Base-by-base conservation (phyloP, 495 filamentous ascomycete genomes). In the Hamigera avellanea region DNA sequence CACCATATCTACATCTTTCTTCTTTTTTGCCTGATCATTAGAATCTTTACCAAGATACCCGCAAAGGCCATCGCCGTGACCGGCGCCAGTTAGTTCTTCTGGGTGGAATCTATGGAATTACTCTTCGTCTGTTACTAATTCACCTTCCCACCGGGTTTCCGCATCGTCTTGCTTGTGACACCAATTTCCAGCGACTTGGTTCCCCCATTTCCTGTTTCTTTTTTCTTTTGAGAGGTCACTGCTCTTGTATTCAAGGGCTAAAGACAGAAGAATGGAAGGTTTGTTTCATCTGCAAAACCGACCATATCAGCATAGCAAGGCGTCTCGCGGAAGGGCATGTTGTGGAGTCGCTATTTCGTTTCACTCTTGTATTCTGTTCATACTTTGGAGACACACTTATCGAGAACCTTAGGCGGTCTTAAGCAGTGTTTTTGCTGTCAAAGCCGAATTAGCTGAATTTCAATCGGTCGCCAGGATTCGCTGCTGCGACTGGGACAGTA, bases 231-330 rank as follows among this genome's bases (percentile, higher is more conserved):
- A 23, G 21, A 23, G 21, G 9, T 9, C 21, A 23, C 9, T 23
- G 4, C 21, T 23, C 21, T 23, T 23, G 21, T 23, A 4, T 23
- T 23, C 21, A 23, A 23, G 9, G 21, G 21, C 21, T 23, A 4
- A 23, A 23, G 21, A 4, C 21, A 23, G 4, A 5, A 23, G 5
- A 23, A 9, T 5, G 21, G 21, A 23, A 23, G 5, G 21, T 4
- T 23, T 9, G 5, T 23, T 23, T 9, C 21, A 23, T 23, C 21
- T n/a, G n/a, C n/a, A n/a, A 23, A 28, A 47, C 42, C 32, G 31
- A 45, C 37, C 41, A 49, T 39, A 48, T 41, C 43, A 49, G 58
- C 58, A 64, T 64, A 50, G 52, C 50, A 56, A 48, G 59, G 56
- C 53, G 54, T 57, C 53, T 46, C 46, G 46, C 43, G 43, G 32